phyloP scores from a whole-genome alignment of 164 flowering plant genomes.

The Malania oleifera region DNA sequence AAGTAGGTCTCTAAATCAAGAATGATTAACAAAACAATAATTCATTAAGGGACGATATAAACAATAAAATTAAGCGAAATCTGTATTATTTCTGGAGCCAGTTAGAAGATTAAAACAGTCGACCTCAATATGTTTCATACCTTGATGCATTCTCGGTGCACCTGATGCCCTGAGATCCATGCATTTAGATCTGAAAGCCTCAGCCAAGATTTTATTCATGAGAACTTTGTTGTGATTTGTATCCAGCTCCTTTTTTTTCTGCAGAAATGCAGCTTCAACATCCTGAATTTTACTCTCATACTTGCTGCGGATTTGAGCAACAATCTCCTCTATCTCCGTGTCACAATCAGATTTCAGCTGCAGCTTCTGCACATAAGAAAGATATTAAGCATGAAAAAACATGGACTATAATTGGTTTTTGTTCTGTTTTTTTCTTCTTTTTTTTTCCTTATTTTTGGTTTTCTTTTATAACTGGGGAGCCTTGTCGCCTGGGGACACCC shows the following conservation, averaged over 20 bases:
- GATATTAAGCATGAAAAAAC: conserved; percentile 5
- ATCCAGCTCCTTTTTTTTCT: conserved; percentile 36
- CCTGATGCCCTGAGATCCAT: conserved; percentile 24
- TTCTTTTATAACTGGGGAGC: too few species aligned
- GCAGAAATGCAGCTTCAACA: conserved; percentile 34
- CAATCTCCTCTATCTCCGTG: conserved; percentile 60
- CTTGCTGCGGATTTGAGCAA: conserved; percentile 41
- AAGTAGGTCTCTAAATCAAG: too few species aligned
- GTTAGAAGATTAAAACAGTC: background rate
- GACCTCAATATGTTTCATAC: conserved; percentile 18
- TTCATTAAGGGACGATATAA: too few species aligned
- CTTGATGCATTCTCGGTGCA: conserved; percentile 28
- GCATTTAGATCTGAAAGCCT: conserved; percentile 48
- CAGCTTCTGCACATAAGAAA: conserved; percentile 38
- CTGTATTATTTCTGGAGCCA: background rate
- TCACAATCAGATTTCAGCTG: conserved; percentile 49
- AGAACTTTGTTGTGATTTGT: conserved; percentile 30
- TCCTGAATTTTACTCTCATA: conserved; percentile 43
- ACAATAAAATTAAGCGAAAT: too few species aligned
- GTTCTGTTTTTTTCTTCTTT: too few species aligned
- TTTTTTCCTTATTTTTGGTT: too few species aligned
- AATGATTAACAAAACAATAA: too few species aligned
- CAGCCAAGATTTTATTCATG: conserved; percentile 55
- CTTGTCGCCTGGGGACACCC: too few species aligned
- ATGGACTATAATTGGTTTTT: too few species aligned